A percentile compares a stretch with the other conserved stretches of the same genome.
These are phyloP conservation scores for Gossypium aridum DNA, from an alignment of 441 rosid species.

Conservation along the genomic window DNA sequence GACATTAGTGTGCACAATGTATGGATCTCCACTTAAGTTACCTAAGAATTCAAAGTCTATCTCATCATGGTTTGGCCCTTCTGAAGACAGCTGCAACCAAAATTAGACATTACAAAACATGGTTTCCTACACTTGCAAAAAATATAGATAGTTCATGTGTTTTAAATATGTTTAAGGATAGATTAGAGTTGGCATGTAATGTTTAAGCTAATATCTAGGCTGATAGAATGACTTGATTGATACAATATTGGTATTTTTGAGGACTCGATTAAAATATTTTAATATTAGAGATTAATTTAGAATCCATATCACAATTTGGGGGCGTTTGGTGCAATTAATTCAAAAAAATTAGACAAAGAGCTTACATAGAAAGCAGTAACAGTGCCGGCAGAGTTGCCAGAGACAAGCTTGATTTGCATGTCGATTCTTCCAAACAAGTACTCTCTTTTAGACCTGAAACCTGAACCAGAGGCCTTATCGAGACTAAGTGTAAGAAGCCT, in stretches of 20 bases:
- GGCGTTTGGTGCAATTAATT: background rate
- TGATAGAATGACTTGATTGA: too few species aligned
- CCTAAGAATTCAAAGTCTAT: constrained; percentile 17
- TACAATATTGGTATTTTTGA: too few species aligned
- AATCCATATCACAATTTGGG: too few species aligned
- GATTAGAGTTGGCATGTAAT: too few species aligned
- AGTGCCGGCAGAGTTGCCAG: constrained; percentile 18
- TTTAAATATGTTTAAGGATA: too few species aligned
- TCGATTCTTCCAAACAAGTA: constrained; percentile 12
- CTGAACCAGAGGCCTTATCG: constrained; percentile 17
- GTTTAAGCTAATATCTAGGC: too few species aligned
- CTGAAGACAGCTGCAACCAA: constrained; percentile 9
- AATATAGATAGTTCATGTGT: too few species aligned
- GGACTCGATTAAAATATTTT: too few species aligned
- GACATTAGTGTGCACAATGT: constrained; percentile 12
- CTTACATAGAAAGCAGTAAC: constrained; percentile 18
- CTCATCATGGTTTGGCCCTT: constrained; percentile 13
- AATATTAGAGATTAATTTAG: too few species aligned
- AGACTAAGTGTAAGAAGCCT: constrained; percentile 7
- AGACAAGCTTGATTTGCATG: constrained; percentile 20
- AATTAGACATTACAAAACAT: background rate
- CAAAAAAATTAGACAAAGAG: background rate
- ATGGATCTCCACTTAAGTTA: constrained; percentile 13
- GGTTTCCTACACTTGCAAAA: background rate
- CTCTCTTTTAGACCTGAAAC: constrained; percentile 15